Base-by-base conservation (phyloP, 768 basidiomycete genomes). In the Boletus reticulatus region DNA sequence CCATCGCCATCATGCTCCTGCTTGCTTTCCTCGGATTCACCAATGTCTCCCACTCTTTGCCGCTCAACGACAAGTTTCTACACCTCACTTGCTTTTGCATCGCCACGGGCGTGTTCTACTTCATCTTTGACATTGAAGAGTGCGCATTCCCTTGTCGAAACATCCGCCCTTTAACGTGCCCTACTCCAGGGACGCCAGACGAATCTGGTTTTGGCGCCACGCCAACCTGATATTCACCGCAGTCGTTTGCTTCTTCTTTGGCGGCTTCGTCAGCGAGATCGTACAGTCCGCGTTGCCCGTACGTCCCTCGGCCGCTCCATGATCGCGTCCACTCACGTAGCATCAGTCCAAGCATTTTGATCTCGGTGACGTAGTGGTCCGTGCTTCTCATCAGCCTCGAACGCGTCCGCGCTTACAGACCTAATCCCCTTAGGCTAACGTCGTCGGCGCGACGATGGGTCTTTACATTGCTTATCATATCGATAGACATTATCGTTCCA, bases 91-190 rank as follows among this genome's bases (percentile, higher is more conserved):
- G 89, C 69, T 87, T 94, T 55, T 76, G 77, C 51, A 58, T 89
- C 24, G 89, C 90, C 2, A 94, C 90, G 0, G 84, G 73, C 4
- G 82, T 92, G 7, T 93, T 93, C 70, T 94, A 92, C 72, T 93
- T 92, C 65, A 89, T 93, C 45, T 80, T 91, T 34, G 92, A 94
- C 63, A 85, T 92, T 10, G 92, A 94, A 56, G 92, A 94, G 91
- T 94, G 62, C 68, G 88, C 74, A 29, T 41, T 45, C 14, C 8
- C 43, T 24, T 37, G 13, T 13, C 31, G 31, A 8, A 13, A 37
- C 8, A 16, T n/a, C 9, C 22, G 10, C 13, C 44, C 34, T 56
- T 56, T 32, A 45, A 36, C 20, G 8, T 27, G 32, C 51, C n/a
- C 11, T 34, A 41, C 7, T 46, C 16, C 50, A 94, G 92, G 67